phyloP scores from a whole-genome alignment of 2,329 filamentous ascomycete genomes.

The Fusarium aywerte region DNA sequence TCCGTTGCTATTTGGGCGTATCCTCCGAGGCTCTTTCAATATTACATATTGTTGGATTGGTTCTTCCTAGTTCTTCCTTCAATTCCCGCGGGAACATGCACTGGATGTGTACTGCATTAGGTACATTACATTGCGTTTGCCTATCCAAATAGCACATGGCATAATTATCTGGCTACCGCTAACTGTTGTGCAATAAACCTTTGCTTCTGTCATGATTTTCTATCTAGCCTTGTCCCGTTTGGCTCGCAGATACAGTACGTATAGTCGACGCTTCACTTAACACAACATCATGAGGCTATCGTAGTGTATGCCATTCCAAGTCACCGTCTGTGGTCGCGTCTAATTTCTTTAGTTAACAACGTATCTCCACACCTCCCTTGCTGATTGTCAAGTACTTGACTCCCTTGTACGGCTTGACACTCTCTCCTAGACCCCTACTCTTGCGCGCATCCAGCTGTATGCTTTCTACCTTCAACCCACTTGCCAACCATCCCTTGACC shows the following conservation, averaged over 20 bases:
- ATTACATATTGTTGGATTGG: conserved; percentile 10
- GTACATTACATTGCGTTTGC: neutral
- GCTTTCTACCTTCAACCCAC: conserved; percentile 74
- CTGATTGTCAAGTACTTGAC: conserved; percentile 93
- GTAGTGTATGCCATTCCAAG: neutral
- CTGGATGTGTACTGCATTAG: conserved; percentile 1
- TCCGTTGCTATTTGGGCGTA: conserved; percentile 36
- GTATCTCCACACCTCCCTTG: conserved; percentile 71
- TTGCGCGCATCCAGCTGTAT: conserved; percentile 78
- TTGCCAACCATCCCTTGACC: conserved; percentile 75
- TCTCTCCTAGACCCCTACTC: conserved; percentile 85
- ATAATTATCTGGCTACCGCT: neutral
- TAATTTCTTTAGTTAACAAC: conserved; percentile 57
- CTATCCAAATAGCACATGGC: neutral
- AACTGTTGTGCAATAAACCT: neutral
- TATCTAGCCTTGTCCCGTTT: conserved; percentile 6
- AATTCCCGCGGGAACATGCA: conserved; percentile 28
- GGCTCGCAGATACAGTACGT: conserved; percentile 13
- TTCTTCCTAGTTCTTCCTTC: conserved; percentile 27
- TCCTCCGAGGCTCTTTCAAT: conserved; percentile 27
- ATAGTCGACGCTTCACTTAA: neutral
- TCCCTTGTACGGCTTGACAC: conserved; percentile 94
- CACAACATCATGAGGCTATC: conserved; percentile 14
- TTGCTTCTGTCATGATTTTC: conserved; percentile 18
- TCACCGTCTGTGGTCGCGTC: conserved; percentile 11